Conservation (phyloP, 2,329 filamentous ascomycete species). For the Apiospora kogelbergensis region DNA sequence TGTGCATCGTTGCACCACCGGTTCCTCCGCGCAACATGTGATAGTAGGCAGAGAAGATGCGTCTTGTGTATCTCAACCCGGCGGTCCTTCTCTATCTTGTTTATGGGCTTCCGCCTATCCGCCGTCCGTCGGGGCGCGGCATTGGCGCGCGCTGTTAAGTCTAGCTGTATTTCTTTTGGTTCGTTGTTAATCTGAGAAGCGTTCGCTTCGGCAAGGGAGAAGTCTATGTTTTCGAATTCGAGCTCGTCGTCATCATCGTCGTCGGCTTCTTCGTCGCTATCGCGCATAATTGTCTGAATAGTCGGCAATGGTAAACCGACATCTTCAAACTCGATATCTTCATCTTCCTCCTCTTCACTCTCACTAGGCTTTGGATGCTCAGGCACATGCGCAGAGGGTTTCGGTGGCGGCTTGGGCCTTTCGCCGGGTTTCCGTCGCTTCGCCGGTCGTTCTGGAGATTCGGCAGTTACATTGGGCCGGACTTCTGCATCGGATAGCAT, state of each 20-base stretch:
- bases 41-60: conserved; percentile 80
- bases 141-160: conserved; percentile 48
- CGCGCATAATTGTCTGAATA: conserved; percentile 50
- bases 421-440: conserved; percentile 42
- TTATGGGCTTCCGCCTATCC: conserved; percentile 52
- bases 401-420: conserved; percentile 22
- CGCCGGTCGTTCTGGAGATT: conserved; percentile 37
- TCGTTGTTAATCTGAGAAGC: conserved; percentile 17
- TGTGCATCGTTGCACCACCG: conserved; percentile 80
- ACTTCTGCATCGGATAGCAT: conserved; percentile 52
- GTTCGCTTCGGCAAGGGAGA: conserved; percentile 30
- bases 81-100: conserved; percentile 50
- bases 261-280: conserved; percentile 45
- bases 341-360: conserved; percentile 38
- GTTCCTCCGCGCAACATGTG: conserved; percentile 76
- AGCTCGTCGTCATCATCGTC: conserved; percentile 42
- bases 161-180: conserved; percentile 47
- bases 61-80: conserved; percentile 81
- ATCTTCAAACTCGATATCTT: conserved; percentile 50
- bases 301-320: conserved; percentile 47
- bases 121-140: conserved; percentile 28
- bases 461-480: conserved; percentile 20
- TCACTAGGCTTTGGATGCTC: conserved; percentile 8
- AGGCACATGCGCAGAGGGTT: conserved; percentile 15
- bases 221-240: conserved; percentile 50